A percentile compares a stretch with the other conserved stretches of the same genome.
Conservation (phyloP, 495 filamentous ascomycete species). For the Annulohypoxylon bovei region DNA sequence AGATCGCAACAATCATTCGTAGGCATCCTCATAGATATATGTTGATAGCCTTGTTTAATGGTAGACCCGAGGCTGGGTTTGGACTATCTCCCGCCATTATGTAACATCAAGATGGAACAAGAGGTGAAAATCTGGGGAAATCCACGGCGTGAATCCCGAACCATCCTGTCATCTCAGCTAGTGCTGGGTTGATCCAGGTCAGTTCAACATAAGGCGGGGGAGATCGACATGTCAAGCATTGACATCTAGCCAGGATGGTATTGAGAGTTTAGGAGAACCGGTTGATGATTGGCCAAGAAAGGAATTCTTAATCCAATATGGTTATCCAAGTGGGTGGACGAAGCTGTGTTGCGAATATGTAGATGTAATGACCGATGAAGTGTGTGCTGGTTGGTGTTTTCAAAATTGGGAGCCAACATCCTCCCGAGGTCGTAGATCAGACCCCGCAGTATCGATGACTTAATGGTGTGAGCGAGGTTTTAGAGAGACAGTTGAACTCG, state of each 20-base stretch:
- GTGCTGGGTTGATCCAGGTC: slow-evolving; percentile 16
- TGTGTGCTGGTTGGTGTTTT: no score
- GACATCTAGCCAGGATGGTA: neutral
- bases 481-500: neutral
- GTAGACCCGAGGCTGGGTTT: neutral
- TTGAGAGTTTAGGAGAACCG: slow-evolving; percentile 15
- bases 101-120: slow-evolving; percentile 4
- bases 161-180: neutral
- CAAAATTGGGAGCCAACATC: no score
- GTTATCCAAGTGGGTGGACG: neutral
- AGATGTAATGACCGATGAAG: neutral
- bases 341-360: no score
- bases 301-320: neutral
- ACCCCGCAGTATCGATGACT: slow-evolving; percentile 1
- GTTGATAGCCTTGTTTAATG: neutral
- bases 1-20: neutral
- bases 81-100: neutral
- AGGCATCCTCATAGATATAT: neutral
- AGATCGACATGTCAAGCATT: slow-evolving; percentile 31
- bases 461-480: neutral
- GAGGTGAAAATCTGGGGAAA: slow-evolving; percentile 24
- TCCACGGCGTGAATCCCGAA: neutral
- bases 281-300: slow-evolving; percentile 19
- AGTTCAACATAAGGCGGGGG: slow-evolving; percentile 13
- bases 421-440: neutral